phyloP scores from a whole-genome alignment of 805 yeast genomes.

The Ogataea ramenticola region DNA sequence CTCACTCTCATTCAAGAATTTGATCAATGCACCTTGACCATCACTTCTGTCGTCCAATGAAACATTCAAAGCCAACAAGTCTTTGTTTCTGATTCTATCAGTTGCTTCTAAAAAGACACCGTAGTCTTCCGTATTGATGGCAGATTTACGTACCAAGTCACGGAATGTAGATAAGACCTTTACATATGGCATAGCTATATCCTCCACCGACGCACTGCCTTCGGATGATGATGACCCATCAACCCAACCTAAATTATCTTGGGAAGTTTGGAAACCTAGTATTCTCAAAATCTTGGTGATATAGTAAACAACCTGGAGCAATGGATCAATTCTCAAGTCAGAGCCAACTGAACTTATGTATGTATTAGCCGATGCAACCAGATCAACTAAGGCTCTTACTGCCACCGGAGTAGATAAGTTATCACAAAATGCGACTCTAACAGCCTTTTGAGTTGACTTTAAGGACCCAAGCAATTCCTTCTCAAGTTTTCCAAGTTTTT shows the following conservation, averaged over 20 bases:
- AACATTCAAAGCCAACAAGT: constrained; percentile 67
- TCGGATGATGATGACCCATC: constrained; percentile 25
- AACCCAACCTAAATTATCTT: constrained; percentile 78
- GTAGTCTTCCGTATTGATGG: constrained; percentile 53
- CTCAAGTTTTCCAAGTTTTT: constrained; percentile 53
- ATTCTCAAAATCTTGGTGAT: constrained; percentile 62
- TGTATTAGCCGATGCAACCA: constrained; percentile 64
- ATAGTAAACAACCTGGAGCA: constrained; percentile 58
- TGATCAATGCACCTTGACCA: constrained; percentile 73
- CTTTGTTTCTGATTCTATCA: constrained; percentile 67
- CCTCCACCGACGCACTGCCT: constrained; percentile 41
- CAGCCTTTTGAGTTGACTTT: constrained; percentile 43
- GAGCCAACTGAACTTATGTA: constrained; percentile 54
- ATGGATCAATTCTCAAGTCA: constrained; percentile 55
- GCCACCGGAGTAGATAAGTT: constrained; percentile 78
- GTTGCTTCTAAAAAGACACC: constrained; percentile 55
- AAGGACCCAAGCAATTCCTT: constrained; percentile 41
- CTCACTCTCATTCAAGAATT: constrained; percentile 68
- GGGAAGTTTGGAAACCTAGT: constrained; percentile 69
- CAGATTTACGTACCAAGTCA: constrained; percentile 68
- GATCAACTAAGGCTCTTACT: constrained; percentile 53
- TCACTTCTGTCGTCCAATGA: constrained; percentile 83
- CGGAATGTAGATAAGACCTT: constrained; percentile 73
- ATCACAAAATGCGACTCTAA: constrained; percentile 80
- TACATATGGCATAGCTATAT: constrained; percentile 70